Evolutionary conservation across 176 grass and related monocot genomes (phyloP), one percentile per base, ranked within the genome.

Genomic region (Metroxylon sagu): DNA sequence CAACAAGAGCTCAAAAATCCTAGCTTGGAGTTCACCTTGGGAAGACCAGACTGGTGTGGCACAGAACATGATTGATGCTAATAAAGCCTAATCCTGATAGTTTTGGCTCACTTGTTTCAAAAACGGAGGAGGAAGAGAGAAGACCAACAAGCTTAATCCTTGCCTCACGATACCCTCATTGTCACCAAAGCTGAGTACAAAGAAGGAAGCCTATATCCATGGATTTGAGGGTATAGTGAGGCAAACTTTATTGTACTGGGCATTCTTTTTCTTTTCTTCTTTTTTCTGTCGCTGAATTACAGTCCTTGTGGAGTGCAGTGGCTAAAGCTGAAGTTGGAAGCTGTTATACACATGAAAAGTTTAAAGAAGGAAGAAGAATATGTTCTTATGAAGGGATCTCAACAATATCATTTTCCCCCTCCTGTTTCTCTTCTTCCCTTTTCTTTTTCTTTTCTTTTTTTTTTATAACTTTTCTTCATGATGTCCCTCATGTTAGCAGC

Each of bases 1-100:
- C 88, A 82, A 74, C 67, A 79, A 23, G 85, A 95, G 75, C 78
- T 77, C 61, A 95, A 83, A 65, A 95, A 68, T 71, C 89, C 81
- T 1, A 95, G 89, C 78, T 72, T 95, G 4, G 89, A 95, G 85
- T 95, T 95, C 81, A 95, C 89, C 18, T 78, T 95, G 48, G 89
- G 89, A 53, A 77, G 89, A 53, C 85, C 89, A 14, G 85, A 95
- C 57, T 89, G 81, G 85, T 74, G 88, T 14, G 74, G 85, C 5
- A 62, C 56, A 1, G 85, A 95, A 18, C 81, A 82, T 67, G 89
- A 95, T 68, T 95, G 76, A 79, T 70, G 59, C 35, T 54, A 58
- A 12, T 51, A 50, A 56, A 1, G 6, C 14, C 58, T 60, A 60
- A 60, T 60, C 15, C 17, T 30, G 16, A 10, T 39, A 27, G 58